Evolutionary conservation across 768 basidiomycete species (phyloP).

Genomic region (Lyophyllum shimeji): DNA sequence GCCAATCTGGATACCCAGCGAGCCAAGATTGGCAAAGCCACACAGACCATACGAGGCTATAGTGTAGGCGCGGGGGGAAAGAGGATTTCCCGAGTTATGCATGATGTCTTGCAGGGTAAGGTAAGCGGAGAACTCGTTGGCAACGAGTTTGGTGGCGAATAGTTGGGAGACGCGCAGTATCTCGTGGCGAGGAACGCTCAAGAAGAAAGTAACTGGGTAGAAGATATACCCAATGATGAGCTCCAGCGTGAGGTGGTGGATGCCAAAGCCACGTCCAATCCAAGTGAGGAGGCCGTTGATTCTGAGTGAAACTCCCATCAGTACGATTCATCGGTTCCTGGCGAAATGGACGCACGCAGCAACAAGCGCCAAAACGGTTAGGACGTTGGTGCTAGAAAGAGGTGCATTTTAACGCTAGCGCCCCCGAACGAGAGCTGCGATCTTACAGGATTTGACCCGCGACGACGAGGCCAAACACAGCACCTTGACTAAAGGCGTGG

Average conservation of each 20-base stretch:
- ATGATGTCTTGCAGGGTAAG: slow-evolving; percentile 51
- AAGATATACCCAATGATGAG: slow-evolving; percentile 84
- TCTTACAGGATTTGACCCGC: slow-evolving; percentile 84
- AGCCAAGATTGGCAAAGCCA: slow-evolving; percentile 88
- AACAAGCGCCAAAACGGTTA: slow-evolving; percentile 83
- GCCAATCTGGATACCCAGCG: slow-evolving; percentile 77
- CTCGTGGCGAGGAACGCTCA: slow-evolving; percentile 77
- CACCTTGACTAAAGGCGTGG: slow-evolving; percentile 87
- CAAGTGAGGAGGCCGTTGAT: slow-evolving; percentile 87
- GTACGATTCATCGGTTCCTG: not conserved
- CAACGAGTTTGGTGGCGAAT: slow-evolving; percentile 84
- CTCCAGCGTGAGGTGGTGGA: slow-evolving; percentile 79
- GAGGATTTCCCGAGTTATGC: slow-evolving; percentile 39
- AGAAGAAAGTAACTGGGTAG: slow-evolving; percentile 84
- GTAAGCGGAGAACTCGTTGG: slow-evolving; percentile 87
- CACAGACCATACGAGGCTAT: slow-evolving; percentile 88
- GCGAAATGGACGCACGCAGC: slow-evolving; percentile 39
- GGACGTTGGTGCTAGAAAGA: slow-evolving; percentile 65
- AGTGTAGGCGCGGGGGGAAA: slow-evolving; percentile 73
- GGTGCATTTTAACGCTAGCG: not conserved
- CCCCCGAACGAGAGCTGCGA: slow-evolving; percentile 7
- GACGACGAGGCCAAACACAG: slow-evolving; percentile 80
- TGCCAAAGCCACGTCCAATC: slow-evolving; percentile 85
- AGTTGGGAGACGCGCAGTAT: slow-evolving; percentile 79
- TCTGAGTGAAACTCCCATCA: slow-evolving; percentile 22